These are phyloP conservation scores for Aspergillus biplanus DNA, from an alignment of 495 filamentous ascomycete species.

Conservation along the genomic window DNA sequence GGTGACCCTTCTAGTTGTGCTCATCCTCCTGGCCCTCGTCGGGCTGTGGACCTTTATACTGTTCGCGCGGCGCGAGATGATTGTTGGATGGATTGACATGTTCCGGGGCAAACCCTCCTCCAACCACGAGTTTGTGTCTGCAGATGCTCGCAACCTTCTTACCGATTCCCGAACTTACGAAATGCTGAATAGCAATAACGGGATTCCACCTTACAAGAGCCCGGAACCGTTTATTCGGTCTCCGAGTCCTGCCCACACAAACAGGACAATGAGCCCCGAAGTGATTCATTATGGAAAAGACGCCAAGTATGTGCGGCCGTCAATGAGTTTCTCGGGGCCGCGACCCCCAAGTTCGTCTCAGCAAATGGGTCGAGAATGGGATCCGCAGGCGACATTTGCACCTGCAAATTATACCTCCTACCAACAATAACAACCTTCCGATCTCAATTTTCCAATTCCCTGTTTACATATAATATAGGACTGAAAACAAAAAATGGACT, in stretches of 20 bases:
- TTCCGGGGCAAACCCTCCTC: conserved; percentile 51
- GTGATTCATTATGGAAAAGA: conserved; percentile 51
- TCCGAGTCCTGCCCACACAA: conserved; percentile 38
- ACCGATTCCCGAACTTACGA: conserved; percentile 76
- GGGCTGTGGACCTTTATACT: conserved; percentile 85
- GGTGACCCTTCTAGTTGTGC: conserved; percentile 76
- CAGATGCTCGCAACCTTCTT: conserved; percentile 71
- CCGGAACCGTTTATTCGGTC: conserved; percentile 51
- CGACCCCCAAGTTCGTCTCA: conserved; percentile 49
- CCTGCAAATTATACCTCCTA: conserved; percentile 19
- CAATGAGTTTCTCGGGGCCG: conserved; percentile 63
- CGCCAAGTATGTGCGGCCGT: conserved; percentile 57
- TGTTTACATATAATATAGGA: conserved; percentile 15
- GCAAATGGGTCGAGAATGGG: conserved; percentile 38
- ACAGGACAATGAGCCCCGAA: conserved; percentile 37
- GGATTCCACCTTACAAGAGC: conserved; percentile 36
- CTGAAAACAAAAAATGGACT: conserved; percentile 12
- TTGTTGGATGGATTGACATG: conserved; percentile 79
- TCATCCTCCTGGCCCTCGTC: conserved; percentile 81
- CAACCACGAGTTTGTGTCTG: conserved; percentile 78
- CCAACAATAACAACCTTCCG: conserved; percentile 5
- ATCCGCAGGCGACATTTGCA: conserved; percentile 45
- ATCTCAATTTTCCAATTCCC: conserved; percentile 3
- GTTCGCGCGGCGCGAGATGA: conserved; percentile 79
- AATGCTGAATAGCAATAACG: conserved; percentile 63